Evolutionary conservation across 306 rosid genomes (phyloP), one percentile per base, ranked within the genome.

Genomic region (Rosa chinensis): DNA sequence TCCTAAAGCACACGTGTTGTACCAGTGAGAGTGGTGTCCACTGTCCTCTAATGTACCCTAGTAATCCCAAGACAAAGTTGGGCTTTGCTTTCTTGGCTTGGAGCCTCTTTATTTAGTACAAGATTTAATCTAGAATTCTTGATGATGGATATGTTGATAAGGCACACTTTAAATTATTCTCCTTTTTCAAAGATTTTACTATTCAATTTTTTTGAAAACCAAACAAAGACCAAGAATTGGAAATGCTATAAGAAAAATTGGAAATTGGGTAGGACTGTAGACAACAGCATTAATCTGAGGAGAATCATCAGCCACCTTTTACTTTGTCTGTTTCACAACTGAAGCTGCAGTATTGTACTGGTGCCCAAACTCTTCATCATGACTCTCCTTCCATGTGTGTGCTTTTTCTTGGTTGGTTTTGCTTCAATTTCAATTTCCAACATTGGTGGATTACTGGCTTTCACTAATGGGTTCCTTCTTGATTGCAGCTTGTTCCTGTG

Each of bases 281-380:
- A 16, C 35, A 52, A 1, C 64, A 40, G 83, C 81, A 52, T 78
- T 71, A 74, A 28, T 64, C 56, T 82, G 69, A 14, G 83, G 74
- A 66, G 72, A 86, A 71, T 88, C 85, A 86, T 81, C 81, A 78
- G 48, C 72, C 72, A 18, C 49, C 48, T 39, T 66, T 66, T 10
- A 6, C 80, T 80, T 87, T 88, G 91, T 90, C 97, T 69, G 89
- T 90, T 90, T 90, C 93, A 86, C 90, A 87, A 79, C 90, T 61
- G 87, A 82, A 79, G 53, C 86, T 48, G 87, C 73, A n/a, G 13
- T n/a, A 21, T n/a, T 72, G 9, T 6, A 39, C 81, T 77, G 66
- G 85, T 83, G 87, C 73, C 64, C 67, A 63, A 32, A 20, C 63
- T 52, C 42, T 48, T 47, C 72, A 52, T 79, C 49, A 16, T 7